Evolutionary conservation across 371 early-diverging fungal species (phyloP), one percentile per base, ranked within the genome.

Genomic region (Haplosporangium sp.): DNA sequence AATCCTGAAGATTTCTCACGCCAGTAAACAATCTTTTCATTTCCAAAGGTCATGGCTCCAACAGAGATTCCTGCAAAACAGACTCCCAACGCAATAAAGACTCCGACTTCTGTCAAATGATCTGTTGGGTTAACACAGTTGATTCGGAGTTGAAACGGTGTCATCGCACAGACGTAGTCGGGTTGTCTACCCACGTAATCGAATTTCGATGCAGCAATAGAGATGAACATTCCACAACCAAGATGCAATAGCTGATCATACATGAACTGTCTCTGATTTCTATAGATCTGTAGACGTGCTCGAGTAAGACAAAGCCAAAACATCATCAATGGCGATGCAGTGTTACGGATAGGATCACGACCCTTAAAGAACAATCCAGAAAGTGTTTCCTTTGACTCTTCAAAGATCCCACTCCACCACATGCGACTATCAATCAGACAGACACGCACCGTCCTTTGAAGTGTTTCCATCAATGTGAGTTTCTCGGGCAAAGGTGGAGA

Each of bases 231-330:
- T n/a, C 88, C 88, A 61, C 85, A 84, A 8, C 84, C 86, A 4
- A 90, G 65, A 71, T 90, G 87, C 17, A 90, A 65, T n/a, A 86
- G 40, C 45, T 86, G 88, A 57, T 90, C 90, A 48, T 85, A 78
- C 8, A 89, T 50, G 56, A 90, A 88, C 47, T 69, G 62, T 2
- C 67, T 62, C 38, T 67, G 83, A 38, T 68, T 83, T n/a, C 88
- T 83, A 65, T 86, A 89, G 56, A 86, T 82, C 66, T 90, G 89
- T 13, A 83, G 64, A 27, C 74, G 83, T 1, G 86, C 85, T 15
- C 86, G 76, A n/a, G 67, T 72, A 15, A 85, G 67, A 45, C 84
- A 85, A 17, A 84, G 71, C 69, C 69, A 62, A 69, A 86, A 85
- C 65, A 77, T 76, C 65, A 63, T 71, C 52, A 84, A 65, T 7